Percentiles rank a stretch among this genome's conserved stretches.
phyloP scores from a whole-genome alignment of 768 basidiomycete genomes.

The Boletus eberwhitei region DNA sequence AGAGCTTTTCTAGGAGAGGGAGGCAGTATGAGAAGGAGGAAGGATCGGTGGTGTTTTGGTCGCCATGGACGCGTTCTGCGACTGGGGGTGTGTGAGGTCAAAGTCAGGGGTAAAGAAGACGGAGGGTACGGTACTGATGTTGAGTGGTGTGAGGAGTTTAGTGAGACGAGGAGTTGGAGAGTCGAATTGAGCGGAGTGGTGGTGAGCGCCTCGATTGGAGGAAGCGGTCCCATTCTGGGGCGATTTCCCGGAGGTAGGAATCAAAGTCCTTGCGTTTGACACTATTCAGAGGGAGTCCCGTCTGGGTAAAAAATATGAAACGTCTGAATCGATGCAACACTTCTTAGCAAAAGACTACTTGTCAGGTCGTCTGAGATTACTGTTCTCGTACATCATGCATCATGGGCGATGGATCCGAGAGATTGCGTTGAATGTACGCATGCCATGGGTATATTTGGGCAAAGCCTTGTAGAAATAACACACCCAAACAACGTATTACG shows the following conservation, averaged over 20 bases:
- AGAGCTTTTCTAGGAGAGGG: constrained; percentile 83
- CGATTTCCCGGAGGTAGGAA: constrained; percentile 67
- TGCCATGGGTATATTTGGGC: too few species aligned
- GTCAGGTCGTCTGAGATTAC: too few species aligned
- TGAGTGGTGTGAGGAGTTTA: constrained; percentile 68
- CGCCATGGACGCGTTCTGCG: constrained; percentile 51
- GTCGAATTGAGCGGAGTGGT: constrained; percentile 32
- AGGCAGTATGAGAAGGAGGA: constrained; percentile 62
- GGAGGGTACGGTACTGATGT: constrained; percentile 69
- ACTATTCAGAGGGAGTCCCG: too few species aligned
- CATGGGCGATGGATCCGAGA: too few species aligned
- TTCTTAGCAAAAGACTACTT: too few species aligned
- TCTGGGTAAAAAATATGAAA: too few species aligned
- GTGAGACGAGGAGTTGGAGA: constrained; percentile 32
- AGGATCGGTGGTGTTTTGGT: constrained; percentile 47
- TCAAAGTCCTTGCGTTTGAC: constrained; percentile 84
- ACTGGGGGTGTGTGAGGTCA: constrained; percentile 80
- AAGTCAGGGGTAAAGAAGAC: constrained; percentile 81
- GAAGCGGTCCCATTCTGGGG: constrained; percentile 76
- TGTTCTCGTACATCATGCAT: too few species aligned
- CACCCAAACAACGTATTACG: too few species aligned
- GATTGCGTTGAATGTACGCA: too few species aligned
- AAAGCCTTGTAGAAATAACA: too few species aligned
- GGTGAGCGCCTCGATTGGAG: constrained; percentile 42
- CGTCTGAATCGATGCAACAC: too few species aligned